These are phyloP conservation scores for Rhodocollybia butyracea DNA, from an alignment of 768 basidiomycete genomes.

Conservation along the genomic window DNA sequence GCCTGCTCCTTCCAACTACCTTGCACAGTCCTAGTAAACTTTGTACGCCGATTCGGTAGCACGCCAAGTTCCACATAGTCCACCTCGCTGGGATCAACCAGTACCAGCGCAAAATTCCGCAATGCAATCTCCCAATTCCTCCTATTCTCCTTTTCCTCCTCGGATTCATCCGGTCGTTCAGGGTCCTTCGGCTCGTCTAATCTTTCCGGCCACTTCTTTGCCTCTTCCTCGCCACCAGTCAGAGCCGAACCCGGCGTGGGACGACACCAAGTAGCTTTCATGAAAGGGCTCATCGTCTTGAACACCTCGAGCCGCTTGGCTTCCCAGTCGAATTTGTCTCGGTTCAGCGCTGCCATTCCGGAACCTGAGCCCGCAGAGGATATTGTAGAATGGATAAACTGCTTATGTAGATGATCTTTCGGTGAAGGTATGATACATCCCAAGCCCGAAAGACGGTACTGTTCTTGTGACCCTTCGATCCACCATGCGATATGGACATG, in stretches of 20 bases:
- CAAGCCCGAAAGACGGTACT: constrained; percentile 66
- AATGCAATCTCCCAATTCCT: constrained; percentile 51
- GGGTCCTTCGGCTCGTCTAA: constrained; percentile 44
- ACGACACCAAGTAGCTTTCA: constrained; percentile 73
- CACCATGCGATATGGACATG: constrained; percentile 72
- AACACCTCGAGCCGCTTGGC: constrained; percentile 58
- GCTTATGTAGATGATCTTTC: constrained; percentile 28
- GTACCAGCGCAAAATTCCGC: constrained; percentile 65
- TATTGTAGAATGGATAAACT: constrained; percentile 27
- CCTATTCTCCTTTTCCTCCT: constrained; percentile 38
- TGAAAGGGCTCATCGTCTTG: constrained; percentile 49
- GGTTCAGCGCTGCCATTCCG: constrained; percentile 30
- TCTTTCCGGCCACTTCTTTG: constrained; percentile 56
- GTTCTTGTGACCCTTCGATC: constrained; percentile 62
- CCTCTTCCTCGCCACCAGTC: constrained; percentile 49
- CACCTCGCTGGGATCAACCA: constrained; percentile 68
- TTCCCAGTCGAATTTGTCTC: constrained; percentile 64
- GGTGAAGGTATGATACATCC: constrained; percentile 56
- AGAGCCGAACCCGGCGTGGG: constrained; percentile 62
- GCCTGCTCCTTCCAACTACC: constrained; percentile 56
- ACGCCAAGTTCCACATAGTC: constrained; percentile 65
- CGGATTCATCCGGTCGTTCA: constrained; percentile 33
- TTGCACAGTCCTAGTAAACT: constrained; percentile 41
- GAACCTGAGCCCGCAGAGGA: constrained; percentile 9
- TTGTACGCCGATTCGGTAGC: constrained; percentile 55